Conservation (phyloP, 2,329 filamentous ascomycete genomes). For the Fusarium pilosicola region DNA sequence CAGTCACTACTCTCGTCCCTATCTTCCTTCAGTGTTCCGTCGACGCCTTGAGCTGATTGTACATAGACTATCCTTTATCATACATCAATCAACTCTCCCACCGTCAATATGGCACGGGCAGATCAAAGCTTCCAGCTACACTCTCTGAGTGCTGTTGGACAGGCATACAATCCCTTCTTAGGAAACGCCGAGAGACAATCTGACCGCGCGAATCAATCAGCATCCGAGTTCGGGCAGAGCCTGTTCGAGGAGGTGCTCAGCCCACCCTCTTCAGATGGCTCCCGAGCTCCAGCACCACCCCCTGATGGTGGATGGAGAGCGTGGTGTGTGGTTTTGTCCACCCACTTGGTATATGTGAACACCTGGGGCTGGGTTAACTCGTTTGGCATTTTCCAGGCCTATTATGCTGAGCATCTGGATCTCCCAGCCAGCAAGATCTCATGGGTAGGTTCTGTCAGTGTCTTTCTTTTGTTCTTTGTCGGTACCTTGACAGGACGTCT, state of each 20-base stretch:
- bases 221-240: slow-evolving; percentile 18
- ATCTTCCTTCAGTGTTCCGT: not conserved
- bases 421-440: slow-evolving; percentile 58
- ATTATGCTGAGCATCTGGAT: slow-evolving; percentile 56
- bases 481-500: slow-evolving; percentile 62
- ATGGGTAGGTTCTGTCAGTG: slow-evolving; percentile 63
- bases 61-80: not conserved
- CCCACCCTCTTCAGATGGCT: not conserved
- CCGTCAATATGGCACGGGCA: not conserved
- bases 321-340: slow-evolving; percentile 49
- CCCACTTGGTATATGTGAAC: slow-evolving; percentile 60
- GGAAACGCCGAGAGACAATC: not conserved
- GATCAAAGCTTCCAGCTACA: not conserved
- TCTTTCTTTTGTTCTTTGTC: slow-evolving; percentile 64
- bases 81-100: not conserved
- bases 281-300: slow-evolving; percentile 48
- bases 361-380: slow-evolving; percentile 66
- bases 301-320: slow-evolving; percentile 61
- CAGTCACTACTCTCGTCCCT: not conserved
- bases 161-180: not conserved
- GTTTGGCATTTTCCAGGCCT: slow-evolving; percentile 66
- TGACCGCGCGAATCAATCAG: not conserved
- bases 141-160: not conserved
- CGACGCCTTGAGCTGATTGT: not conserved
- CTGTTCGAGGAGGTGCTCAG: slow-evolving; percentile 12